phyloP scores from a whole-genome alignment of 164 flowering plant species.

The Umbellularia californica region DNA sequence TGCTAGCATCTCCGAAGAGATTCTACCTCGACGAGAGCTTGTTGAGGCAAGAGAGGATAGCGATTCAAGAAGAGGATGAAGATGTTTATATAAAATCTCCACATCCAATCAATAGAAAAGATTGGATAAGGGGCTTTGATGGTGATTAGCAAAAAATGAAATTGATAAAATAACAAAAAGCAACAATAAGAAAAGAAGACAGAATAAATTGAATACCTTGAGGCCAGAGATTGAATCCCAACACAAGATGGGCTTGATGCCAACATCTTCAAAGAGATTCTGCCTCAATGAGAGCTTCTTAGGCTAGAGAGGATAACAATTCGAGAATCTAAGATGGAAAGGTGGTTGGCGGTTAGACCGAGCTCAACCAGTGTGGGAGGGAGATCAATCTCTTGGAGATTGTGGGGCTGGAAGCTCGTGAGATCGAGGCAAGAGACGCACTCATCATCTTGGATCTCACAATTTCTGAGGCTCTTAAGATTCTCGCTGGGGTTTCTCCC shows the following conservation, averaged over 20 bases:
- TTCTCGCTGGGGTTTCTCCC: too few species aligned
- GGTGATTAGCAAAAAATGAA: too few species aligned
- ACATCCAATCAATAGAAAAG: too few species aligned
- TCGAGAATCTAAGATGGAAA: conserved; percentile 65
- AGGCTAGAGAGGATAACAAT: conserved; percentile 52
- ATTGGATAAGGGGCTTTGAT: too few species aligned
- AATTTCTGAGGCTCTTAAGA: too few species aligned
- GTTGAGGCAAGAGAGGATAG: conserved; percentile 55
- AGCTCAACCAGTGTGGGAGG: conserved; percentile 62
- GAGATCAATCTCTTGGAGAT: conserved; percentile 68
- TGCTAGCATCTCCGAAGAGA: conserved; percentile 58
- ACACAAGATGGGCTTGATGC: conserved; percentile 49
- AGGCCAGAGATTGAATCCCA: conserved; percentile 64
- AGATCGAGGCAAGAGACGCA: conserved; percentile 54
- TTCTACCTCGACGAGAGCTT: conserved; percentile 91
- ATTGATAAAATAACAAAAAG: too few species aligned
- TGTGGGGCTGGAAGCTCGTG: conserved; percentile 80
- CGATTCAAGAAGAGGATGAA: conserved; percentile 2
- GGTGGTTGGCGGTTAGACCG: conserved; percentile 78
- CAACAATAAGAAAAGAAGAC: too few species aligned
- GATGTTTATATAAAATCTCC: too few species aligned
- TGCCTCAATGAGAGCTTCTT: conserved; percentile 86
- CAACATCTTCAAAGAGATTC: conserved; percentile 68
- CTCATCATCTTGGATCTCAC: too few species aligned
- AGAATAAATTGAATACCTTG: conserved; percentile 31